Base-by-base conservation (phyloP, 176 grass and related monocot genomes). In the Echinochloa phyllopogon region DNA sequence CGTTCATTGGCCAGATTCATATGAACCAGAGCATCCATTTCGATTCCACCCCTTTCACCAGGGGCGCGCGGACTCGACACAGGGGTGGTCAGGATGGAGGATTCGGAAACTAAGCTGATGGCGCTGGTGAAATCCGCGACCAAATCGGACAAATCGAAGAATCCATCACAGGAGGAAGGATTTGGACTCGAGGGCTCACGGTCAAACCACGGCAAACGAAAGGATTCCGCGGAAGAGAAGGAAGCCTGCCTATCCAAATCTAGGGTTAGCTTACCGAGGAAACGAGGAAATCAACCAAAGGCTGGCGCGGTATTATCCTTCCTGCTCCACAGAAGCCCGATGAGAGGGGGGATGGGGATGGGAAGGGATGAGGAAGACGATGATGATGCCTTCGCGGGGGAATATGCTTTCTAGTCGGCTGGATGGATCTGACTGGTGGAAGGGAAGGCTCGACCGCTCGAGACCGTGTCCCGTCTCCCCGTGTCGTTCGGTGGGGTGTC, bases 391-490 rank as follows among this genome's bases (percentile, higher is more conserved):
- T 17, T 21, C 4, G 65, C 65, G 64, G 17, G 18, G 15, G 63
- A 65, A 65, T 65, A 65, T 65, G 65, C 37, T 17, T 3, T 62
- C 29, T 14, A 11, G 59, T 62, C 25, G 25, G 23, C 11, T 29
- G 24, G 59, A 62, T 67, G 63, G 65, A 67, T 67, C 37, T 67
- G 29, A 33, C 37, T 67, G 65, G 37, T 67, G 65, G 37, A 39
- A 5, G 15, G 62, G 27, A 2, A 15, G 27, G 55, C 6, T 3
- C 23, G 21, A 64, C 27, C 2, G 27, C 27, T 65, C 16, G 49
- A 51, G 62, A 18, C 29, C 61, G 25, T 15, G 60, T 65, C 62
- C 29, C 62, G 59, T 62, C 8, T 62, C 23, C 29, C 29, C 29
- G 29, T 33, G 29, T 33, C 29, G 29, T 33, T 33, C 29, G 29